Base-by-base conservation (phyloP, 306 rosid species). In the Fragaria iinumae region DNA sequence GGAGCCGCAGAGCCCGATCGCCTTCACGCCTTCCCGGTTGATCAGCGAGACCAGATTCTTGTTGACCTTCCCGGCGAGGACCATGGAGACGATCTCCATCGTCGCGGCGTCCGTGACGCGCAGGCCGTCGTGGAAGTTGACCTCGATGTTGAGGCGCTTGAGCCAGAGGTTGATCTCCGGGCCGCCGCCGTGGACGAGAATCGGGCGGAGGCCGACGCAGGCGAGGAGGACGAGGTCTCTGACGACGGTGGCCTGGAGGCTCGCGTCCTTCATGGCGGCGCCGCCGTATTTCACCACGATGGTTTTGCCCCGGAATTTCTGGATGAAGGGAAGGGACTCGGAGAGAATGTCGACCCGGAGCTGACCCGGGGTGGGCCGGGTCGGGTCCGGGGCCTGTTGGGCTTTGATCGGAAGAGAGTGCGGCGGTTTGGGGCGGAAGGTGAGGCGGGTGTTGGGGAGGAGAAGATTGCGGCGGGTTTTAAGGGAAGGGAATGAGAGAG, bases 21-120 rank as follows among this genome's bases (percentile, higher is more conserved):
- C 96, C 18, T 84, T 90, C 44, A 89, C 98, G 4, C 97, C 97
- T 4, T 94, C 95, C 39, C 83, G 88, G 78, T 94, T 89, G 79
- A 92, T 90, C 3, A 92, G 73, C 0, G 97, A 92, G 8, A 94
- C 98, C 14, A 91, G 77, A 29, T 85, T 80, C 69, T 94, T 94
- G 81, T 94, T 92, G 20, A 91, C 98, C 60, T 89, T 91, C 0
- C 97, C 98, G n/a, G 87, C 95, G 52, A 94, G 85, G 5, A 94
- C 98, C 98, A 94, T 94, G 59, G 98, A 94, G 18, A 94, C 97
- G 45, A 94, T 89, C 87, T 94, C 97, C 98, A 94, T 94, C 2
- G 98, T 94, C 13, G 85, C 80, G 0, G 93, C 86, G 66, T 94
- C 93, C 17, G 98, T 94, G 63, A 94, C 97, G 2, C 97, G 94